Percentiles rank a stretch among this genome's conserved stretches.
Conservation (phyloP, 257 asterid species). For the Anisodus tanguticus region DNA sequence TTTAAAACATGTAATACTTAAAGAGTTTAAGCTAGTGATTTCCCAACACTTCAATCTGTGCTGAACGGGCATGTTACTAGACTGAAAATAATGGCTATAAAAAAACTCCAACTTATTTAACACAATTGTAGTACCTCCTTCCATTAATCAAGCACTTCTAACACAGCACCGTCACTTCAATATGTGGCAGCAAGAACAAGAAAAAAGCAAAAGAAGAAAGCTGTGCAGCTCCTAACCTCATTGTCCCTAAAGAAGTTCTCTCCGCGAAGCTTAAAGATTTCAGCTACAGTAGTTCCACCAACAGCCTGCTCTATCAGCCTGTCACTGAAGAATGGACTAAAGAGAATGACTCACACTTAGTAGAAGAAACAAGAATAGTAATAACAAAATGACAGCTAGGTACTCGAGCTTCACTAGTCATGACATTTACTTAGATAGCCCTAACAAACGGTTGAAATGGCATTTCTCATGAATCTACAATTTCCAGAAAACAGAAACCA, state of each 20-base stretch:
- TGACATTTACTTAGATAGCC: not conserved
- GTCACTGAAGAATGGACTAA: slow-evolving; percentile 61
- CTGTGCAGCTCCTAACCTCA: slow-evolving; percentile 55
- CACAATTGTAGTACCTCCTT: not conserved
- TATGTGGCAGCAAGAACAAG: slow-evolving; percentile 21
- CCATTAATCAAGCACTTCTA: not conserved
- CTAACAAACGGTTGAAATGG: not conserved
- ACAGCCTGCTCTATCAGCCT: slow-evolving; percentile 68
- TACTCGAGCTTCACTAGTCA: not conserved
- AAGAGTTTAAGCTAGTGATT: not conserved
- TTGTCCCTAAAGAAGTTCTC: slow-evolving; percentile 78
- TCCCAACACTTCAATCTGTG: not conserved
- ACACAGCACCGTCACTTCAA: not conserved
- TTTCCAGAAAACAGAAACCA: not conserved
- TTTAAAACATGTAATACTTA: not conserved
- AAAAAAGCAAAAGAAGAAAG: not conserved
- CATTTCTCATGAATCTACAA: slow-evolving; percentile 3
- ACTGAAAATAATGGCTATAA: not conserved
- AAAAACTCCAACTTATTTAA: not conserved
- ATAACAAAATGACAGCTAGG: not conserved
- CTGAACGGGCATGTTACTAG: not conserved
- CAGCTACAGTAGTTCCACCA: slow-evolving; percentile 71
- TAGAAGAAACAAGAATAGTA: slow-evolving; percentile 12
- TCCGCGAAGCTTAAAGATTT: slow-evolving; percentile 69
- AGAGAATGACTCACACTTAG: slow-evolving; percentile 21